Evolutionary conservation across 2,329 filamentous ascomycete genomes (phyloP), one percentile per base, ranked within the genome.

Genomic region (Epichloe uncinata): DNA sequence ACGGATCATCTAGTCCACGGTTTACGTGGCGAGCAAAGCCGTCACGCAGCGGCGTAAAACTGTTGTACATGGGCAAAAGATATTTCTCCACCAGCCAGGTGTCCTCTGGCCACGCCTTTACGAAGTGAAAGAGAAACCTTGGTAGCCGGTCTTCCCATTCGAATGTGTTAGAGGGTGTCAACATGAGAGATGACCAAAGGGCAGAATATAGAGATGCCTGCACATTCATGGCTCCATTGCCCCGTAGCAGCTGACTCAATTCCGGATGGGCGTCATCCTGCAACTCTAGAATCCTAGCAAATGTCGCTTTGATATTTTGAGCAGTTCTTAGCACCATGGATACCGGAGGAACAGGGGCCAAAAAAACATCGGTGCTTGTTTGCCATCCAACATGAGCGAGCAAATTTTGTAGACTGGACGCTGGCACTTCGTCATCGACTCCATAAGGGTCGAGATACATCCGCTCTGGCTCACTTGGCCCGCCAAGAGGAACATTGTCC

Each of bases 361-460:
- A 71, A 56, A 84, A 84, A 6, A 64, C 62, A 13, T 69, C 71
- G 52, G 57, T 61, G 53, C 66, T 62, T 52, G 66, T 61, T 59
- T 70, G 60, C 63, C 68, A 72, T 50, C 66, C 70, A 51, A 71
- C 67, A 44, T 70, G 65, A 40, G 73, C 70, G n/a, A 91, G 68
- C 54, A 81, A 73, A 26, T 67, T 67, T 52, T 77, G 73, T 37
- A 96, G 70, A 46, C 77, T 70, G 1, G 71, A 67, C 12, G 78
- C 63, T 0, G 75, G 70, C 0, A 90, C 77, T 64, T 95, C 88
- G 13, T 77, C 67, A 35, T 81, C 75, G 3, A 77, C 81, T 30
- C 79, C 77, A 64, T 86, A 95, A 0, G 90, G 89, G 60, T 95
- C 87, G 55, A 96, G 73, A 61, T 87, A 94, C 78, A 95, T 91